Base-by-base conservation (phyloP, 179 eudicot genomes). In the Camellia oleifera region DNA sequence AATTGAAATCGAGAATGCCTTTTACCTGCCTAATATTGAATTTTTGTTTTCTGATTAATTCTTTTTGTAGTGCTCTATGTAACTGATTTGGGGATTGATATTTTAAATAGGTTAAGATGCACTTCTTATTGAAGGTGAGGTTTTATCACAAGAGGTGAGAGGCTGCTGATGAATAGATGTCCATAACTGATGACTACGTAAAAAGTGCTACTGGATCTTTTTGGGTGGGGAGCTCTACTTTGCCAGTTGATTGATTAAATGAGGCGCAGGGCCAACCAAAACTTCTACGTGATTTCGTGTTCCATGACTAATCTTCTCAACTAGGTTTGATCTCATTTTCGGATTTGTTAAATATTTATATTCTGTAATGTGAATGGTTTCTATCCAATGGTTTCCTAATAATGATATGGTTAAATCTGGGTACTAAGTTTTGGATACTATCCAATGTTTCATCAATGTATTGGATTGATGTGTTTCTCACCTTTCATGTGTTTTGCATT, bases 101-200 rank as follows among this genome's bases (percentile, higher is more conserved):
- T 77, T 26, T 44, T 79, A 72, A 65, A 72, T 92, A 96, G 99
- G 98, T 96, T 56, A 96, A 96, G 94, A 82, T 94, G 98, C 99
- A 96, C 86, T 96, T 89, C 87, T 84, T 96, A 80, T 80, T 94
- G 92, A 94, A 96, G 90, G 99, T 96, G 71, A 87, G 89, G 85
- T 96, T 96, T 80, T 86, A 94, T 79, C 87, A 89, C 90, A 94
- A 96, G 88, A 84, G 90, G 86, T 91, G 89, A 90, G 77, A 73
- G 17, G 45, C 65, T 23, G 70, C 26, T 10, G 77, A 68, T 54
- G 42, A 79, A 44, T 3, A 71, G 60, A 44, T 12, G 48, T 53
- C 45, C 9, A 18, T 20, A 17, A 45, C 18, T 69, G 15, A n/a
- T 69, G 76, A 40, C 48, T 76, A 54, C 85, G 81, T 82, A 65